Percentiles rank a stretch among this genome's conserved stretches.
Conservation (phyloP, 116 monocot species). For the Papilionanthe hybrid region DNA sequence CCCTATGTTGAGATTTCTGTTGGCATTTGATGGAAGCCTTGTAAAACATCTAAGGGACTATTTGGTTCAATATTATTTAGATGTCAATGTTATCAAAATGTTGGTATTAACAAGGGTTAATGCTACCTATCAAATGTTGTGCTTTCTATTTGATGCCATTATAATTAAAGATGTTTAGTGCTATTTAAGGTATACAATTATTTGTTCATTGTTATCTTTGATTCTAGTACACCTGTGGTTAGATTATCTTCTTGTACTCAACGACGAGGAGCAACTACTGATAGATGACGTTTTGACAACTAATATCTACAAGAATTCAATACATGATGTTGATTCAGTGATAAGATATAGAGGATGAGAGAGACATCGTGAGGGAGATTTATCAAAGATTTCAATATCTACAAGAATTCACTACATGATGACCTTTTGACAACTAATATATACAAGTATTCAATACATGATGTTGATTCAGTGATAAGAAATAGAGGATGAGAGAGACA, state of each 20-base stretch:
- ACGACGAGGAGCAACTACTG: neutral
- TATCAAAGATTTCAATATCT: no score
- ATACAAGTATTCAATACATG: no score
- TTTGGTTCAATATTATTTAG: neutral
- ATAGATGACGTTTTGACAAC: neutral
- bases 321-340: no score
- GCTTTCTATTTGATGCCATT: neutral
- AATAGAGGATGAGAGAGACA: no score
- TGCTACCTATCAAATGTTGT: neutral
- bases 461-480: no score
- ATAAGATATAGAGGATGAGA: no score
- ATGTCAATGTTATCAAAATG: neutral
- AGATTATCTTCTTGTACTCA: neutral
- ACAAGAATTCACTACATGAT: neutral
- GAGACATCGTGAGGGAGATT: no score
- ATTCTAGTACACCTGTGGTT: neutral
- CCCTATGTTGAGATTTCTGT: neutral
- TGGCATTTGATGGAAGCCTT: neutral
- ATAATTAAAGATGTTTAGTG: no score
- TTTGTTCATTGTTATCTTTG: neutral
- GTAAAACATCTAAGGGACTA: neutral
- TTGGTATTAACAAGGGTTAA: neutral
- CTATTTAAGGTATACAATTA: no score
- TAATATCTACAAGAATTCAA: neutral
- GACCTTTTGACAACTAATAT: neutral